Evolutionary conservation across 176 grass and related monocot genomes (phyloP), one percentile per base, ranked within the genome.

Genomic region (Poa annua): DNA sequence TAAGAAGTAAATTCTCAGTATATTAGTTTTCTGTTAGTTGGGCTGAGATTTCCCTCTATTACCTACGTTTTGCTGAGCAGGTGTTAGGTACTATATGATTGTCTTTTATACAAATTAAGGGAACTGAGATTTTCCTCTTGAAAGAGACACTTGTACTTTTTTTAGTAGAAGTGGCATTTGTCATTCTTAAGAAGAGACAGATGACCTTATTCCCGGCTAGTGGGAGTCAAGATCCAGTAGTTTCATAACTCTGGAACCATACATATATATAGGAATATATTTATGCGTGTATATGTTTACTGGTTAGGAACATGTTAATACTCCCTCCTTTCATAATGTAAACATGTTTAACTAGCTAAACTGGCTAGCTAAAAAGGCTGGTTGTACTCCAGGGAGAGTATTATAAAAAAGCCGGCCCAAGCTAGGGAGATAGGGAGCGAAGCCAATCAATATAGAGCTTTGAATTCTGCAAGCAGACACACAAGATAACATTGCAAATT

Each of bases 181-280:
- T 66, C 20, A 32, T 82, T 59, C n/a, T 70, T 59, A 39, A 82
- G 20, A 52, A 12, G 47, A 75, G 47, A 75, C 41, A 76, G 4
- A 17, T 63, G 39, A 32, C 7, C 55, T 8, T 65, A 60, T 78
- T 88, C 80, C 64, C 67, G 26, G 44, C 41, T 77, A 53, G 51
- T 88, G 49, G 86, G 74, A 83, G 66, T 41, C 21, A 68, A 67
- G 66, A 52, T 74, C 54, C 22, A 83, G 54, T 47, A 73, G 41
- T 74, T 83, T 42, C 8, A 9, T 42, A 29, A 29, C 29, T 29
- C 1, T 29, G 29, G 29, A 29, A 29, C 29, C 29, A 29, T 29
- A 29, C 29, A 29, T 29, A 29, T 29, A 29, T 29, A 29, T 42
- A 42, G 8, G 41, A 42, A 42, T 42, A 42, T 42, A 10, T 42